Conservation (phyloP, 805 yeast genomes). For the Monosporozyma servazzii region DNA sequence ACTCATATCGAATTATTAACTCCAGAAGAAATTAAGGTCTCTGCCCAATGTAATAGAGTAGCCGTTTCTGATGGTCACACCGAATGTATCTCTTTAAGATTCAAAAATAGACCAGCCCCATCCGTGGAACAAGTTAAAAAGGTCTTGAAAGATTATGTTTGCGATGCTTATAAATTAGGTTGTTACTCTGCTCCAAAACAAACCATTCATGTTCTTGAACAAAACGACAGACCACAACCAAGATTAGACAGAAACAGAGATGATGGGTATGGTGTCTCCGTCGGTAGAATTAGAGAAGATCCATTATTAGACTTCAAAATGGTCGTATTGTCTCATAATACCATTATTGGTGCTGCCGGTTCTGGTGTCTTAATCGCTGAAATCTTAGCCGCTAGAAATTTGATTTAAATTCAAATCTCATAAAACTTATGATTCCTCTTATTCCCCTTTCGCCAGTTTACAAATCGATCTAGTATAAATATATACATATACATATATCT, state of each 20-base stretch:
- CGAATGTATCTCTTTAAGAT: conserved; percentile 82
- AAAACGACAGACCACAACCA: conserved; percentile 93
- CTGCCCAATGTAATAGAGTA: conserved; percentile 95
- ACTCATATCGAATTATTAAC: conserved; percentile 48
- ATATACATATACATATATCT: not conserved
- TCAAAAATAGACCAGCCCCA: conserved; percentile 77
- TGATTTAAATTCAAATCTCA: conserved; percentile 39
- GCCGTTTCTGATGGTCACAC: conserved; percentile 98
- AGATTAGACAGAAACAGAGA: conserved; percentile 95
- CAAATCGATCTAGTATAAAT: not conserved
- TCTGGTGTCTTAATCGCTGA: conserved; percentile 95
- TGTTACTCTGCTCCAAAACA: conserved; percentile 92
- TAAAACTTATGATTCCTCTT: conserved; percentile 1
- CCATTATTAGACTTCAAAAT: conserved; percentile 89
- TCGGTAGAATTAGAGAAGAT: conserved; percentile 89
- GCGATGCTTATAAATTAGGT: conserved; percentile 71
- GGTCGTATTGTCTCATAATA: conserved; percentile 96
- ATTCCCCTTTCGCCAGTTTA: not conserved
- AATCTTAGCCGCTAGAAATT: conserved; percentile 64
- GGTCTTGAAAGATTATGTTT: conserved; percentile 59
- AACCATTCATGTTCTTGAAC: conserved; percentile 85
- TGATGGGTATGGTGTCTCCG: conserved; percentile 85
- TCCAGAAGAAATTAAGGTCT: conserved; percentile 68
- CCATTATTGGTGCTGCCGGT: conserved; percentile 98
- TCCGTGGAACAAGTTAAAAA: conserved; percentile 69